Evolutionary conservation across 805 yeast species (phyloP), one percentile per base, ranked within the genome.

Genomic region (Osmozyma mogii): DNA sequence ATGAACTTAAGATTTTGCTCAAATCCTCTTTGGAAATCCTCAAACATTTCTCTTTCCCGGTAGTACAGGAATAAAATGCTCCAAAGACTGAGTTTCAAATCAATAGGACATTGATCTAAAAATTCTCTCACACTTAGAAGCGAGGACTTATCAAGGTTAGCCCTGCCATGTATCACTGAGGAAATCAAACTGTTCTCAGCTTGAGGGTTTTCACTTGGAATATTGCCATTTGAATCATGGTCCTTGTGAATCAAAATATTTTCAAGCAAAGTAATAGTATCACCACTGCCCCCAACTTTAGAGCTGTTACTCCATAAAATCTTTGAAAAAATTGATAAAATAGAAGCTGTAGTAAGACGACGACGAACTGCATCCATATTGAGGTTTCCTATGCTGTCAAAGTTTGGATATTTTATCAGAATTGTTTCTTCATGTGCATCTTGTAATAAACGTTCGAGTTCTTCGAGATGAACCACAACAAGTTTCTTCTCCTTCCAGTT

Each of bases 61-160:
- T 80, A 83, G 32, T 68, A 68, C 38, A 69, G 72, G 27, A 84
- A 65, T 11, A 88, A 57, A 15, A 80, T 65, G 18, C 72, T 73
- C 94, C 96, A 88, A 3, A 92, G 54, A 31, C 78, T 77, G 22
- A 87, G 56, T 32, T 72, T 72, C 48, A 85, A 67, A 14, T 73
- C 78, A 14, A 80, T 58, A 0, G 92, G 73, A 0, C 94, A 75
- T 9, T 59, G 61, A 3, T 61, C 54, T 10, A 92, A 59, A 45
- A 89, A 84, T 9, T 59, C 52, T 14, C 66, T 60, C 50, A 85
- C 76, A 6, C 87, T 75, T 5, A 29, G 16, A 6, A 61, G 41
- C 0, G 65, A 56, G 2, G 36, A 37, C 13, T 28, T 14, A 31
- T 44, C 45, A 12, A 45, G 32, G 3, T 29, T 28, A 7, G 41